These are phyloP conservation scores for thale cress (Arabidopsis thaliana) DNA, from an alignment of 345 rosid genomes.

Conservation along the genomic window DNA sequence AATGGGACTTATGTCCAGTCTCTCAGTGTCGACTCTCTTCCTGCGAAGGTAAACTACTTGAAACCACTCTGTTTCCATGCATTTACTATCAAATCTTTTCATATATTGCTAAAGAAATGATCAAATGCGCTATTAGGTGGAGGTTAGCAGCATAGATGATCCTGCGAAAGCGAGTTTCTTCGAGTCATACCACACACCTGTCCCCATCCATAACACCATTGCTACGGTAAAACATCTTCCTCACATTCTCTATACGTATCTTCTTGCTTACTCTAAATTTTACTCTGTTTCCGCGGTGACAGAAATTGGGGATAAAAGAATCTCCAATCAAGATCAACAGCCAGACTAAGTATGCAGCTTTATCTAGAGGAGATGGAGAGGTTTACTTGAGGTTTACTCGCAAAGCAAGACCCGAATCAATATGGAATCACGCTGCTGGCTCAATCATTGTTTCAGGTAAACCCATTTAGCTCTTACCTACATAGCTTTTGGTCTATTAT, in stretches of 20 bases:
- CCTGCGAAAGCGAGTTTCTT: constrained; percentile 88
- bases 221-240: constrained; percentile 55
- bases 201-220: constrained; percentile 75
- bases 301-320: constrained; percentile 94
- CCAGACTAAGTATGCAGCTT: constrained; percentile 92
- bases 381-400: constrained; percentile 87
- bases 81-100: not conserved
- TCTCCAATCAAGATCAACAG: constrained; percentile 92
- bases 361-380: constrained; percentile 94
- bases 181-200: constrained; percentile 91
- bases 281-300: constrained; percentile 4
- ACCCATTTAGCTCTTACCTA: not conserved
- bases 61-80: constrained; percentile 13
- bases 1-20: constrained; percentile 82
- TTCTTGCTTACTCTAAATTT: constrained; percentile 8
- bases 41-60: constrained; percentile 56
- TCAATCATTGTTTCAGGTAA: constrained; percentile 85
- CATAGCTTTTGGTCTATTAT: constrained; percentile 6
- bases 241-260: not conserved
- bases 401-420: constrained; percentile 84
- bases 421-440: constrained; percentile 99
- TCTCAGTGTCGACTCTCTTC: constrained; percentile 58
- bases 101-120: not conserved
- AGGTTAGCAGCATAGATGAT: constrained; percentile 72
- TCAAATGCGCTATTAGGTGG: constrained; percentile 52